phyloP scores from a whole-genome alignment of 805 yeast species.

The Nakazawaea wyomingensis region DNA sequence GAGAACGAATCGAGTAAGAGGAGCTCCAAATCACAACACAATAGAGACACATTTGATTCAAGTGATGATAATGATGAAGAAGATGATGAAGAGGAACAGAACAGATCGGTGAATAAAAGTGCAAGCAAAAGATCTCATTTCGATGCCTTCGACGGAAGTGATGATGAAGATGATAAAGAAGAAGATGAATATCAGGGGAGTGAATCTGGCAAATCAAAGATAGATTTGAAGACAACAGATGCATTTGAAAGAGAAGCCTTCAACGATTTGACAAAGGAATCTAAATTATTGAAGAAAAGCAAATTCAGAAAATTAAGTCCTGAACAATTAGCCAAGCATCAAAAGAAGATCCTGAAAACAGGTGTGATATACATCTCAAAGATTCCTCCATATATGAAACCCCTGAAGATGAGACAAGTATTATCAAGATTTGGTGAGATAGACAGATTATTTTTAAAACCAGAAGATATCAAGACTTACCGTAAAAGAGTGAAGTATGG shows the following conservation, averaged over 20 bases:
- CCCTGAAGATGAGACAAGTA: constrained; percentile 80
- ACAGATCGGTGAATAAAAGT: constrained; percentile 8
- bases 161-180: constrained; percentile 18
- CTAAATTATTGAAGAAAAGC: constrained; percentile 24
- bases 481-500: constrained; percentile 74
- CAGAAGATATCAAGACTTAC: constrained; percentile 67
- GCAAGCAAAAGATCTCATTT: constrained; percentile 8
- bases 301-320: constrained; percentile 51
- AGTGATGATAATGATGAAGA: constrained; percentile 9
- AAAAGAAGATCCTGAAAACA: constrained; percentile 56
- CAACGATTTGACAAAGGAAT: constrained; percentile 24
- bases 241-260: constrained; percentile 12
- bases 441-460: constrained; percentile 82
- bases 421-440: constrained; percentile 78
- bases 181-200: no score
- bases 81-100: constrained; percentile 13
- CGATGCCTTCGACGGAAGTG: constrained; percentile 15
- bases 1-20: not conserved
- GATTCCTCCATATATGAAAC: constrained; percentile 97
- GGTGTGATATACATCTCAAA: constrained; percentile 92
- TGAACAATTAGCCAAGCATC: constrained; percentile 48
- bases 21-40: not conserved
- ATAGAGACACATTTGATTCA: constrained; percentile 8
- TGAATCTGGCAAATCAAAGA: constrained; percentile 8
- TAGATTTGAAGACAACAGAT: constrained; percentile 9